phyloP scores from a whole-genome alignment of 2,329 filamentous ascomycete species.

The Colletotrichum karsti region DNA sequence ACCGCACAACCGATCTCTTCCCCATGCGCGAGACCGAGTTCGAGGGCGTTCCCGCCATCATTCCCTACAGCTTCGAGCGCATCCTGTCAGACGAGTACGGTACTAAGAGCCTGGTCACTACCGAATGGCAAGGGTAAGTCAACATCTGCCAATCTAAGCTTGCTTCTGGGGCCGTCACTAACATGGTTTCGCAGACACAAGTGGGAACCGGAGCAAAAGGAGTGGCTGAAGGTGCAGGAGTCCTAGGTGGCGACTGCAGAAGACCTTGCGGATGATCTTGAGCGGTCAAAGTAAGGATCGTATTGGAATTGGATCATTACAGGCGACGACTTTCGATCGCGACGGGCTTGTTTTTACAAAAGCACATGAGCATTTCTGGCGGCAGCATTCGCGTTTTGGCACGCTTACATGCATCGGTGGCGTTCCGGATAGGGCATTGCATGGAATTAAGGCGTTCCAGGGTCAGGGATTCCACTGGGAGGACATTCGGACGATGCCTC shows the following conservation, averaged over 20 bases:
- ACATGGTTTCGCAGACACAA: constrained; percentile 57
- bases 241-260: not conserved
- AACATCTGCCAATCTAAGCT: not conserved
- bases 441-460: constrained; percentile 16
- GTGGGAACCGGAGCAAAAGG: constrained; percentile 65
- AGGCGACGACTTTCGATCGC: not conserved
- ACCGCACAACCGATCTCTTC: constrained; percentile 76
- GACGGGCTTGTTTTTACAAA: not conserved
- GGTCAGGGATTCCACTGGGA: constrained; percentile 4
- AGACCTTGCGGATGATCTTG: not conserved
- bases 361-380: not conserved
- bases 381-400: constrained; percentile 1
- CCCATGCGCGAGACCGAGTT: constrained; percentile 79
- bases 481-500: not conserved
- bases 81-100: constrained; percentile 74
- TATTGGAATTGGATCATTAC: not conserved
- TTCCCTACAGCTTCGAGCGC: constrained; percentile 75
- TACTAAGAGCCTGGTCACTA: constrained; percentile 65
- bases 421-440: constrained; percentile 13
- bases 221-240: constrained; percentile 61
- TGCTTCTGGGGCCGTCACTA: not conserved
- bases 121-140: constrained; percentile 68
- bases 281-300: not conserved
- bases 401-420: constrained; percentile 19
- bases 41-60: constrained; percentile 74